Base-by-base conservation (phyloP, 148 eudicot genomes). In the Cornus controversa region DNA sequence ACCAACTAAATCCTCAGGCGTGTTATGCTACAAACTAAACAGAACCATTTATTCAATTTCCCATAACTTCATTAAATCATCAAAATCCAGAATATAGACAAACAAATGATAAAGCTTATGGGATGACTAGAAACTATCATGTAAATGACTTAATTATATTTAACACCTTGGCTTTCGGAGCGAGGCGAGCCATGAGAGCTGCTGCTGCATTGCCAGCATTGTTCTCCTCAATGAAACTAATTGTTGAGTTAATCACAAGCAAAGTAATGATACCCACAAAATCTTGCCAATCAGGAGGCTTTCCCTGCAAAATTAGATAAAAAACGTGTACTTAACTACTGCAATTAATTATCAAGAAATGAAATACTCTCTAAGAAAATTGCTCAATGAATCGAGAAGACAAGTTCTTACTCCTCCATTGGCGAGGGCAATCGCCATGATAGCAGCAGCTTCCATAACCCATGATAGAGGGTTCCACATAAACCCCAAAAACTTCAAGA, bases 381-480 rank as follows among this genome's bases (percentile, higher is more conserved):
- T 65, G 42, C 25, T 28, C 25, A 22, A 6, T 27, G 26, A 67
- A 60, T 29, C 60, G 23, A 70, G 31, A 67, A 58, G 29, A 13
- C 4, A 64, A 53, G 66, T 75, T 67, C 94, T 92, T 78, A 96
- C 99, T 84, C 99, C 99, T 85, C 99, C 99, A 78, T 96, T 96
- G 70, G 99, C 99, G 82, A 96, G 98, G 69, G 99, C 99, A 85
- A 96, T 96, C 2, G 99, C 98, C 99, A 96, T 96, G 66, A 96
- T 88, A 81, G 99, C 99, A 70, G 99, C 99, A 64, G 99, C 98
- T 87, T 96, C 99, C 99, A 96, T 96, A 73, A 96, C 99, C 99
- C 99, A 96, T 88, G 99, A 96, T 29, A 96, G 84, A 78, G 99
- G 99, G 82, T 96, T 96, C 99, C 99, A 96, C 99, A 96, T 96